Evolutionary conservation across 2,329 filamentous ascomycete species (phyloP).

Genomic region (Colletotrichum navitas): DNA sequence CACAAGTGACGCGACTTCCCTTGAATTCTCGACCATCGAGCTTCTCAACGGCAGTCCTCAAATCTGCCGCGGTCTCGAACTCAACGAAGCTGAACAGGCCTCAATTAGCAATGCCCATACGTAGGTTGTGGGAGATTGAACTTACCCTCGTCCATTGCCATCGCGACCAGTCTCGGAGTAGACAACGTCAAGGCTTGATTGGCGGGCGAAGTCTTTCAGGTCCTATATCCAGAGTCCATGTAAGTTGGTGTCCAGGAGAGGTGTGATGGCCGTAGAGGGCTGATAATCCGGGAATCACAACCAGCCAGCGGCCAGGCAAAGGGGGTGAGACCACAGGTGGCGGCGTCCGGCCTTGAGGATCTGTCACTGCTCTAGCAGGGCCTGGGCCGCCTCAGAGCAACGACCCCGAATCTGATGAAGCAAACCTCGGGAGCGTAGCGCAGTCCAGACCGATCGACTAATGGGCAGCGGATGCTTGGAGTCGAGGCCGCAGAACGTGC

Average conservation of each 20-base stretch:
- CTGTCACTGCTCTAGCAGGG: conserved; percentile 30
- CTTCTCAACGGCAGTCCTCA: conserved; percentile 93
- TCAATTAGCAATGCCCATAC: not conserved
- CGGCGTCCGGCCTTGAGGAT: conserved; percentile 37
- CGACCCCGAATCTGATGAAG: conserved; percentile 35
- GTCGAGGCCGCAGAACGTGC: conserved; percentile 17
- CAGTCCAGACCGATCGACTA: conserved; percentile 17
- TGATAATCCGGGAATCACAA: conserved; percentile 31
- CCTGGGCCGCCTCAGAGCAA: conserved; percentile 39
- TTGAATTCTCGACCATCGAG: conserved; percentile 95
- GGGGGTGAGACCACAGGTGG: conserved; percentile 2
- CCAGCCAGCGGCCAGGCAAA: conserved; percentile 20
- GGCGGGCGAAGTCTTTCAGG: conserved; percentile 98
- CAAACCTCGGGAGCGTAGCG: conserved; percentile 36
- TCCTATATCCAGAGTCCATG: conserved; percentile 89
- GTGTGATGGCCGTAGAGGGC: conserved; percentile 33
- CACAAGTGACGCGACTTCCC: conserved; percentile 85
- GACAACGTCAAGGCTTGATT: conserved; percentile 96
- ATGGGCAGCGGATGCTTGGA: conserved; percentile 19
- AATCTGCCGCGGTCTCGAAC: conserved; percentile 91
- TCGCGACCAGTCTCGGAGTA: conserved; percentile 97
- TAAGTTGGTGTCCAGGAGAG: conserved; percentile 71
- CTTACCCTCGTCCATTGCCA: conserved; percentile 91
- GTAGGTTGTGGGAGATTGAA: not conserved
- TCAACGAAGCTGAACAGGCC: conserved; percentile 83